Conservation (phyloP, 2,329 filamentous ascomycete genomes). For the Ascochyta clinopodiicola region DNA sequence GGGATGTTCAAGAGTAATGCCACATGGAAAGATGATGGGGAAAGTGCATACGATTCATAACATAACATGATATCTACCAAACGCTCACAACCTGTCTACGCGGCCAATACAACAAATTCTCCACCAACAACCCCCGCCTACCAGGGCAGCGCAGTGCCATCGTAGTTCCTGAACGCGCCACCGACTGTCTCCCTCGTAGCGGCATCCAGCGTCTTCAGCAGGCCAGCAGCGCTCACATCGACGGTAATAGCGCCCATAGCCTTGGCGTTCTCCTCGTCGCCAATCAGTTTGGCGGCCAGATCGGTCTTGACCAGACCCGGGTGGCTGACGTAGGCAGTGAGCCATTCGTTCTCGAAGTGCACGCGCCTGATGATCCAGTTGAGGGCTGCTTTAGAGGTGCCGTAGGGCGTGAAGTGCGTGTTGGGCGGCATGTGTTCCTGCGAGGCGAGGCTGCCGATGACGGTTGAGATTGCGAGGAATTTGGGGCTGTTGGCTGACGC, state of each 20-base stretch:
- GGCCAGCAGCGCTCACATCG: conserved; percentile 17
- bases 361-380: conserved; percentile 19
- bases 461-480: conserved; percentile 21
- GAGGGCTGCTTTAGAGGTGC: conserved; percentile 21
- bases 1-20: too few relatives aligned
- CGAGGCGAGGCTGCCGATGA: conserved; percentile 11
- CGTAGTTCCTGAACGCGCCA: conserved; percentile 13
- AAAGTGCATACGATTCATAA: not conserved
- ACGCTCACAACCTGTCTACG: not conserved
- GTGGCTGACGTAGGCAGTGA: conserved; percentile 19
- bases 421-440: not conserved
- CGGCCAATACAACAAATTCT: not conserved
- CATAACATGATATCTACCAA: too few relatives aligned
- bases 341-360: conserved; percentile 17
- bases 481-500: conserved; percentile 17
- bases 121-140: not conserved
- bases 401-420: conserved; percentile 2
- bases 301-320: conserved; percentile 27
- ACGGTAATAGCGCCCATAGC: conserved; percentile 16
- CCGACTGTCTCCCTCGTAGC: conserved; percentile 11
- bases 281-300: conserved; percentile 8
- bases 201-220: conserved; percentile 17
- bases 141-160: conserved; percentile 10
- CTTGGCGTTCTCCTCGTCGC: conserved; percentile 8
- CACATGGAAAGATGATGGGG: not conserved